Percentiles rank a stretch among this genome's conserved stretches.
phyloP scores from a whole-genome alignment of 345 rosid genomes.

The Salix brachista region DNA sequence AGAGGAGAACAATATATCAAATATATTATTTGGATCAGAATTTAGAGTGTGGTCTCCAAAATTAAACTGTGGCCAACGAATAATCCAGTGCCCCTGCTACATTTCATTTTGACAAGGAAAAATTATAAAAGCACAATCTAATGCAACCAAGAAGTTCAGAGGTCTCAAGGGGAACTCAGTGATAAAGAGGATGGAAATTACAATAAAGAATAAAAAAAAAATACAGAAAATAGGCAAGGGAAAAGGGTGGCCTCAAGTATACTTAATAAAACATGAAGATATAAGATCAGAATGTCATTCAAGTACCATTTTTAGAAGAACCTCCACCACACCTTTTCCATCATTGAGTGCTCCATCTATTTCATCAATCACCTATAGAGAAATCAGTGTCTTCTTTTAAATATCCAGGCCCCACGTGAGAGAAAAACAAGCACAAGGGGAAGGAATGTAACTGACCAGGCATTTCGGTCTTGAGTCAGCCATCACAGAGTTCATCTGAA shows the following conservation, averaged over 20 bases:
- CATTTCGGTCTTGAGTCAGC: slow-evolving; percentile 90
- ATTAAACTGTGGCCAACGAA: not conserved
- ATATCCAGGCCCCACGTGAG: not conserved
- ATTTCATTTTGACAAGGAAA: not conserved
- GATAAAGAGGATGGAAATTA: not conserved
- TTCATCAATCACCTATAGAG: slow-evolving; percentile 88
- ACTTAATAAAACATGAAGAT: slow-evolving; percentile 9
- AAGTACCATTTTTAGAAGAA: slow-evolving; percentile 81
- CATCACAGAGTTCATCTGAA: slow-evolving; percentile 95
- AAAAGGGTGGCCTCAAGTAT: not conserved
- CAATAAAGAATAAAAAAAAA: not conserved
- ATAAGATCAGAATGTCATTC: slow-evolving; percentile 12
- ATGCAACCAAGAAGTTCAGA: not conserved
- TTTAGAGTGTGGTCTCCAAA: not conserved
- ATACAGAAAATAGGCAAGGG: slow-evolving; percentile 2
- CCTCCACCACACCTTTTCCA: slow-evolving; percentile 97
- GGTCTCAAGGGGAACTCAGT: not conserved
- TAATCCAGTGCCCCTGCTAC: not conserved
- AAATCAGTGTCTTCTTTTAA: slow-evolving; percentile 12
- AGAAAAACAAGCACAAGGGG: slow-evolving; percentile 5
- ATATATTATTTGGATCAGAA: not conserved
- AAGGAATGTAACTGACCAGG: slow-evolving; percentile 49
- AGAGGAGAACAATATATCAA: not conserved
- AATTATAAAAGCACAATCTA: not conserved
- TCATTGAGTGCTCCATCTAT: slow-evolving; percentile 98